These are phyloP conservation scores for Durotheca rogersii DNA, from an alignment of 495 filamentous ascomycete species.

Conservation along the genomic window DNA sequence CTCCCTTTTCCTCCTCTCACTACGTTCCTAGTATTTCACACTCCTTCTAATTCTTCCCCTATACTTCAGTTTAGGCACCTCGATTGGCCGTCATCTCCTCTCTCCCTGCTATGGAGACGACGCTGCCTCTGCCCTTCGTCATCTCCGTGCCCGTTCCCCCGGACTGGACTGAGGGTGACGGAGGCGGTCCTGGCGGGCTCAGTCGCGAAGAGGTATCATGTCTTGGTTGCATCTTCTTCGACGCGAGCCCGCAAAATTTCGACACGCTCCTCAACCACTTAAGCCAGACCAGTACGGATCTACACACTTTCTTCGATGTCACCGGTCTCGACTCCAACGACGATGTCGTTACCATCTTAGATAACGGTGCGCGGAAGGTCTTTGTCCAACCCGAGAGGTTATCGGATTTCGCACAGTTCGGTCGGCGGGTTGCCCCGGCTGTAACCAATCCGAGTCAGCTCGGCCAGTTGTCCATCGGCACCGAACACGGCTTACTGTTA, in stretches of 20 bases:
- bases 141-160: slow-evolving; percentile 58
- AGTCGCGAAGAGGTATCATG: slow-evolving; percentile 70
- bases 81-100: neutral
- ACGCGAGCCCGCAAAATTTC: slow-evolving; percentile 56
- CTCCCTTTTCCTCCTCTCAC: slow-evolving; percentile 18
- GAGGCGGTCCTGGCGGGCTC: slow-evolving; percentile 48
- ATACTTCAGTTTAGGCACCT: slow-evolving; percentile 5
- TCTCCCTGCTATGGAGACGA: slow-evolving; percentile 52
- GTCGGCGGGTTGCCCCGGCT: slow-evolving; percentile 45
- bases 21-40: slow-evolving; percentile 2
- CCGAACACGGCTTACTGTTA: slow-evolving; percentile 46
- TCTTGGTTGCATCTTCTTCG: slow-evolving; percentile 73
- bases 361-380: slow-evolving; percentile 83
- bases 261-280: slow-evolving; percentile 67
- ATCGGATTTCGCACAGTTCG: slow-evolving; percentile 45
- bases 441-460: slow-evolving; percentile 35
- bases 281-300: slow-evolving; percentile 62
- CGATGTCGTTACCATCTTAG: slow-evolving; percentile 76
- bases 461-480: slow-evolving; percentile 34
- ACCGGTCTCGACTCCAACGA: slow-evolving; percentile 64
- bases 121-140: slow-evolving; percentile 57
- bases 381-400: slow-evolving; percentile 72
- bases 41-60: neutral
- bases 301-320: slow-evolving; percentile 74
- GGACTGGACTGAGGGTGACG: slow-evolving; percentile 47